Evolutionary conservation across 2,329 filamentous ascomycete genomes (phyloP), one percentile per base, ranked within the genome.

Genomic region (Fusarium sarcochroum): DNA sequence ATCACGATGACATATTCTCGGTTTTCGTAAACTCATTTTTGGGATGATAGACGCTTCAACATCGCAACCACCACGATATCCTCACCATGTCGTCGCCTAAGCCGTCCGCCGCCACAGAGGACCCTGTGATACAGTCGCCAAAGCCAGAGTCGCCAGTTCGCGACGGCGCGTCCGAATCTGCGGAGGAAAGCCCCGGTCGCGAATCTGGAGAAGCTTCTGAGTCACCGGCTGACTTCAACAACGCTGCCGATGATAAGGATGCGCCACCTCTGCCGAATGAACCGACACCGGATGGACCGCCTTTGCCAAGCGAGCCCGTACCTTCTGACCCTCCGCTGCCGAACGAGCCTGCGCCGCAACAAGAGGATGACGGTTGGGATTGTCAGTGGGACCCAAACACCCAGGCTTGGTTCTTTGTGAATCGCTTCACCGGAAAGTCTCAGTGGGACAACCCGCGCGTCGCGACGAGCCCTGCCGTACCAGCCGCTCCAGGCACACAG

Each of bases 371-470:
- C 72, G 94, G 94, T 61, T 97, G 94, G 94, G 89, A 92, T 61
- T 89, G 89, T 35, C 84, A 92, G 60, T 97, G 92, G 92, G 93
- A 97, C 73, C 80, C 86, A 23, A 84, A 78, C 51, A 85, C 86
- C 3, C 86, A 90, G 68, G 86, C 89, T 6, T 97, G 90, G 82
- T 97, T 93, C 81, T 97, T 97, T 80, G 90, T 90, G 83, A 97
- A 97, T 77, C 89, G 90, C 70, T 90, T 92, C 77, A 96, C 92
- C 6, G 86, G 88, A 35, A 82, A 87, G 60, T 89, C 89, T 54
- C 93, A 96, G 75, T 96, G 93, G 91, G 91, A 95, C 35, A 97
- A 97, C 74, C 94, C 94, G 7, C 91, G 94, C 49, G 83, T 95
- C 6, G 86, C 90, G 7, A 81, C 82, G 47, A 79, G 80, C 30